phyloP scores from a whole-genome alignment of 306 rosid genomes.

The Luffa aegyptiaca region DNA sequence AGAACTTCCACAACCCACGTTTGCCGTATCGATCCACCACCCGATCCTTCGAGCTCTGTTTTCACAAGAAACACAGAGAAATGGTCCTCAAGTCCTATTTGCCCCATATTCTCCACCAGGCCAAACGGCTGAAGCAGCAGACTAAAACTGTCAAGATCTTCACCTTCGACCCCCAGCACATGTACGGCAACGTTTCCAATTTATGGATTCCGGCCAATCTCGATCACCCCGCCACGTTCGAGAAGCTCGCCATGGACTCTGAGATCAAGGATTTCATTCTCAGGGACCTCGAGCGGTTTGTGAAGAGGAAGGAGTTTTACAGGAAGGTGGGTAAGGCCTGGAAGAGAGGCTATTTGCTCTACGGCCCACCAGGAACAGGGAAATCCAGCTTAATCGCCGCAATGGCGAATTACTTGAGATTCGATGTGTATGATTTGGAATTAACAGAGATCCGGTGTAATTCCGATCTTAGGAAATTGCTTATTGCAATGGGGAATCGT shows the following conservation, averaged over 20 bases:
- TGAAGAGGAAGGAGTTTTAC: conserved; percentile 51
- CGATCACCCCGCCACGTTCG: conserved; percentile 66
- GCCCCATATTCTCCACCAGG: conserved; percentile 33
- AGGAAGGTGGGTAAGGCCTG: conserved; percentile 66
- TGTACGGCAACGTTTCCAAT: conserved; percentile 21
- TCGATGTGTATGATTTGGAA: conserved; percentile 68
- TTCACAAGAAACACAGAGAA: conserved; percentile 47
- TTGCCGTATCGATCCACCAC: conserved; percentile 19
- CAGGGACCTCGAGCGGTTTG: conserved; percentile 38
- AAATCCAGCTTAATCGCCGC: conserved; percentile 76
- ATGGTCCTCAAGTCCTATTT: conserved; percentile 36
- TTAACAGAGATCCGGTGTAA: conserved; percentile 27
- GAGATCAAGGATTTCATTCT: conserved; percentile 31
- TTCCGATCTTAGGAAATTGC: conserved; percentile 35
- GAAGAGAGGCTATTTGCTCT: conserved; percentile 71
- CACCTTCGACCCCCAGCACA: conserved; percentile 18
- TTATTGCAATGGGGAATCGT: conserved; percentile 41
- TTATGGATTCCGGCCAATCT: conserved; percentile 38
- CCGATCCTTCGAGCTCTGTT: conserved; percentile 42
- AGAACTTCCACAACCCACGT: conserved; percentile 13
- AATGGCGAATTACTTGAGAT: conserved; percentile 63
- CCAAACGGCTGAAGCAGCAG: conserved; percentile 33
- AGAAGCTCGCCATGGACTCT: conserved; percentile 45
- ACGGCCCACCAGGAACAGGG: conserved; percentile 87
- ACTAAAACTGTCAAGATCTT: conserved; percentile 41